A percentile compares a stretch with the other conserved stretches of the same genome.
phyloP scores from a whole-genome alignment of 352 stramenopile species.

The Phytophthora sp. region DNA sequence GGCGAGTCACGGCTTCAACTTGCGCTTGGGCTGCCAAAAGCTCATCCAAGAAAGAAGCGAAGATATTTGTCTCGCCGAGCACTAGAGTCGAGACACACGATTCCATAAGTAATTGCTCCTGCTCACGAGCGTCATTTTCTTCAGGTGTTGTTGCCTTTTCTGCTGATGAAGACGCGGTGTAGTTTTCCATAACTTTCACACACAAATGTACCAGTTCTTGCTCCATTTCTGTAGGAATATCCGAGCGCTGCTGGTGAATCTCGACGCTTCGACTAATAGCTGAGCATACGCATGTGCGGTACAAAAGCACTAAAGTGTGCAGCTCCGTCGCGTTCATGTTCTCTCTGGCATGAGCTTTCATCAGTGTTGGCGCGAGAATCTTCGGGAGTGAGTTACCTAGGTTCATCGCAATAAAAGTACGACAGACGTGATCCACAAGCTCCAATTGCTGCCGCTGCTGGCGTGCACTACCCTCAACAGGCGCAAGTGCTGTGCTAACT shows the following conservation, averaged over 20 bases:
- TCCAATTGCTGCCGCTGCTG: conserved; percentile 53
- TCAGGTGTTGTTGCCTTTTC: conserved; percentile 14
- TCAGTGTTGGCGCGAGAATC: conserved; percentile 71
- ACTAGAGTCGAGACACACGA: conserved; percentile 34
- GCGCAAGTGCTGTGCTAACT: conserved; percentile 71
- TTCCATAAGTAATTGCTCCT: conserved; percentile 30
- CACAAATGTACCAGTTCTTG: conserved; percentile 31
- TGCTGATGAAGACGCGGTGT: conserved; percentile 1
- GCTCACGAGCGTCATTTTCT: conserved; percentile 29
- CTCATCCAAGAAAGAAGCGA: conserved; percentile 27
- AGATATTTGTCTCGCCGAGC: conserved; percentile 31
- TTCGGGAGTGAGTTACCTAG: conserved; percentile 69
- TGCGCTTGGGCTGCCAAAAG: conserved; percentile 25
- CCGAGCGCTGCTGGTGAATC: conserved; percentile 26
- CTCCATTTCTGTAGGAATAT: conserved; percentile 63
- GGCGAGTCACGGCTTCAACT: conserved; percentile 1
- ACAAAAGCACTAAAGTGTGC: conserved; percentile 70
- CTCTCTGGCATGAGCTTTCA: conserved; percentile 44
- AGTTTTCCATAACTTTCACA: conserved; percentile 23
- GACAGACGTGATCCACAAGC: conserved; percentile 71
- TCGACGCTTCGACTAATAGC: conserved; percentile 23
- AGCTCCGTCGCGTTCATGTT: conserved; percentile 50
- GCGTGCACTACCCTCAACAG: conserved; percentile 18
- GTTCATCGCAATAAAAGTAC: conserved; percentile 67
- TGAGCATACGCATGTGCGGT: conserved; percentile 59